Evolutionary conservation across 495 filamentous ascomycete genomes (phyloP).

Genomic region (Immersiella caudata): DNA sequence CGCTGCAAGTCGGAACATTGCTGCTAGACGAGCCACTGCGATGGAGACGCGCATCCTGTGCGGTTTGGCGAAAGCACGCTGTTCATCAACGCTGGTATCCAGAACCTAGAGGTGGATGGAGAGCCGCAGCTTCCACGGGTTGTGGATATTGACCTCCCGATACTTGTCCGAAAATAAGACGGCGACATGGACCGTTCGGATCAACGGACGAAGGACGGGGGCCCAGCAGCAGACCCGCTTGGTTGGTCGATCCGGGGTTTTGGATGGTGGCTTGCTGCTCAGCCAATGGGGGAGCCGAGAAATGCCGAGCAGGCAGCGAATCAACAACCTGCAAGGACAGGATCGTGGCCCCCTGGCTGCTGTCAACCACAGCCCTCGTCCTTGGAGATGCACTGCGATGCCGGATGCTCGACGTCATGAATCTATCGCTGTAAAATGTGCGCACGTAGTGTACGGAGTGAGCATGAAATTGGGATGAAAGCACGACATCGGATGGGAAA

Average conservation of each 20-base stretch:
- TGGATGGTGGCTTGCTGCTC: background rate
- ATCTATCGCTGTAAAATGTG: background rate
- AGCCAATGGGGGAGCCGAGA: conserved; percentile 2
- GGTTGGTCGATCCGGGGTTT: background rate
- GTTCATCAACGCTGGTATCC: conserved; percentile 71
- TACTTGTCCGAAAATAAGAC: background rate
- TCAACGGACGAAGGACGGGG: conserved; percentile 12
- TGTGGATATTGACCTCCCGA: conserved; percentile 15
- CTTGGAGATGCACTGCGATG: background rate
- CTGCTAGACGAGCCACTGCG: conserved; percentile 37
- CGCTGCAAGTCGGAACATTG: conserved; percentile 5
- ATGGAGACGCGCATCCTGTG: conserved; percentile 42
- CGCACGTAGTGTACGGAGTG: background rate
- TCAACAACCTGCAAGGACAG: background rate
- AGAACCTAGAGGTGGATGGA: conserved; percentile 41
- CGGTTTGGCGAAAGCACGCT: conserved; percentile 60
- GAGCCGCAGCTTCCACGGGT: conserved; percentile 55
- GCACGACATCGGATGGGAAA: background rate
- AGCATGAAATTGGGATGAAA: background rate
- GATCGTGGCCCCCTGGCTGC: background rate
- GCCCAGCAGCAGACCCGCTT: background rate
- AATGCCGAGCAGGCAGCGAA: background rate
- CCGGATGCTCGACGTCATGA: conserved; percentile 2
- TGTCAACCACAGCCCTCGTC: background rate
- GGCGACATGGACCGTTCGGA: conserved; percentile 6